Percentiles rank a stretch among this genome's conserved stretches.
These are phyloP conservation scores for Solanum chacoense DNA, from an alignment of 305 asterid species.

Conservation along the genomic window DNA sequence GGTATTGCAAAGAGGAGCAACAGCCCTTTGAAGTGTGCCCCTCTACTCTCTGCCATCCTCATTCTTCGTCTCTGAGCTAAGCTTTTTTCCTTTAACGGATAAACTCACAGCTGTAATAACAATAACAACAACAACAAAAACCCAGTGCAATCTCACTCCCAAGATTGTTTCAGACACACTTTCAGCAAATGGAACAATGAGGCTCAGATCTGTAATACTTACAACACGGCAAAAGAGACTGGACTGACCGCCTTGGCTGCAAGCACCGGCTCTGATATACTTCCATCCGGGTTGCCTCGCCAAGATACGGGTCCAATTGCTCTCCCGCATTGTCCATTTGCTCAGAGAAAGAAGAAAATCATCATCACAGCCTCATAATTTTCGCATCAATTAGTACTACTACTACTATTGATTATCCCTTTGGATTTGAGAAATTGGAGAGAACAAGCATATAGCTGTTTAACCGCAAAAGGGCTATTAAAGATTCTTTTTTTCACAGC, in stretches of 20 bases:
- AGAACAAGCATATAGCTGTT: neutral
- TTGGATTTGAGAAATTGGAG: neutral
- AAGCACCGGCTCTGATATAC: neutral
- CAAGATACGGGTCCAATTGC: neutral
- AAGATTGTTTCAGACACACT: neutral
- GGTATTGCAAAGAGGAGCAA: neutral
- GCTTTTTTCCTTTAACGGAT: neutral
- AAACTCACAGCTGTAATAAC: neutral
- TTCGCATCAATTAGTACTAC: neutral
- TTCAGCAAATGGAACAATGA: neutral
- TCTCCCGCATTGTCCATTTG: neutral
- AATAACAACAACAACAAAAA: neutral
- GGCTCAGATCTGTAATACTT: neutral
- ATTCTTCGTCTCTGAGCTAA: neutral
- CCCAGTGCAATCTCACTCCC: neutral
- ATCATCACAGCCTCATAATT: neutral
- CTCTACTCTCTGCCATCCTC: neutral
- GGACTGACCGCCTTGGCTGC: neutral
- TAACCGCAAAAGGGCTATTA: neutral
- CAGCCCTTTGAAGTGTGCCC: neutral
- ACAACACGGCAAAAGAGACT: neutral
- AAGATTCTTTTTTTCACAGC: neutral
- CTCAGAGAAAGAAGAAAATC: neutral
- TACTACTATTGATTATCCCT: neutral
- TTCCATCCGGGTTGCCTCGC: neutral